Evolutionary conservation across 495 filamentous ascomycete species (phyloP), one percentile per base, ranked within the genome.

Genomic region (Staphylotrichum tortipilum): DNA sequence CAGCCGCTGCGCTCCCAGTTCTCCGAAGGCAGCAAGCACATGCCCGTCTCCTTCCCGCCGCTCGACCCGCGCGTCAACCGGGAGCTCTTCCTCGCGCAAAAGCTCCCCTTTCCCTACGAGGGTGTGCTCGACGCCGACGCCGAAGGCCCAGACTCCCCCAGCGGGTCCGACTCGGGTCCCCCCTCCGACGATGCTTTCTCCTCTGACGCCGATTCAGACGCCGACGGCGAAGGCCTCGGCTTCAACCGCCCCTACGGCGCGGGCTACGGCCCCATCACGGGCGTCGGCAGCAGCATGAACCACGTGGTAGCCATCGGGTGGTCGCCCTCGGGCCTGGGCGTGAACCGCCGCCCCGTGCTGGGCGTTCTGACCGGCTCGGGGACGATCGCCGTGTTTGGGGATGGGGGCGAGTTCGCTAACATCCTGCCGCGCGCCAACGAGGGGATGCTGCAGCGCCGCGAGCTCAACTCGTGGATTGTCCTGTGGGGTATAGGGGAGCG

Each of bases 401-500:
- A 76, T 42, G 62, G 66, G 19, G 60, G 60, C 8, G 53, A 60
- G 10, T 55, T 57, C 2, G 54, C 35, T 12, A 59, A 56, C 28
- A 54, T 61, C 33, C 30, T 63, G 8, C 53, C 50, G 15, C 35
- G 56, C 29, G 61, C 59, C 21, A 60, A 61, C 39, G 54, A 58
- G 19, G 49, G 50, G 17, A 62, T 59, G 63, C 51, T 62, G n/a
- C 56, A 60, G 47, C 55, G 56, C 12, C 50, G 59, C 28, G 51
- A 58, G 40, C 52, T 67, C 9, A 44, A 51, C 19, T 60, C 52
- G 3, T 70, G 67, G 67, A 33, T 58, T 29, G 59, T 70, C 3
- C 58, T 70, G 5, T 76, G 71, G 71, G 70, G 72, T 4, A 58
- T 75, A 1, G 73, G 73, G n/a, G 69, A 66, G 36, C 63, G 68